phyloP scores from a whole-genome alignment of 352 stramenopile species.

The Thraustochytrium striatum region DNA sequence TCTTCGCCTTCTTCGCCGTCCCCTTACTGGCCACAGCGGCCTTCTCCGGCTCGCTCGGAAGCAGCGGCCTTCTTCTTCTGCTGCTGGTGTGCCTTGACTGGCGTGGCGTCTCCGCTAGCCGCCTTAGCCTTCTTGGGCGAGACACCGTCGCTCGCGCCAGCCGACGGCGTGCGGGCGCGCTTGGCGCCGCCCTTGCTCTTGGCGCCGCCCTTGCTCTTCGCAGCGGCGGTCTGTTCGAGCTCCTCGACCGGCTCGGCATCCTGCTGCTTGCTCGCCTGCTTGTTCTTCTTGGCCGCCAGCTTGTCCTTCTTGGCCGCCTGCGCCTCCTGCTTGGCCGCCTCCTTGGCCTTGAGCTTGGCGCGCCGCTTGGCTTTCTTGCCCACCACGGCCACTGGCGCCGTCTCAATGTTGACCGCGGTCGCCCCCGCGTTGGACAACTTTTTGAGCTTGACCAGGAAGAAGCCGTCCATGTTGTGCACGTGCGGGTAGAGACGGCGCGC shows the following conservation, averaged over 20 bases:
- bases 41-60: too few species aligned
- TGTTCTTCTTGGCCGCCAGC: slow-evolving; percentile 49
- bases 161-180: background rate
- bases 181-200: background rate
- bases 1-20: too few species aligned
- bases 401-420: slow-evolving; percentile 62
- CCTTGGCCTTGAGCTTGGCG: slow-evolving; percentile 70
- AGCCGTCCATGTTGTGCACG: slow-evolving; percentile 99
- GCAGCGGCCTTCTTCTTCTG: too few species aligned
- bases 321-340: slow-evolving; percentile 55
- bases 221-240: background rate
- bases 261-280: slow-evolving; percentile 49
- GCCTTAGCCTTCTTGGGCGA: too few species aligned
- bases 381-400: slow-evolving; percentile 65
- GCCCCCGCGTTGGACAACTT: slow-evolving; percentile 91
- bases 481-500: slow-evolving; percentile 98
- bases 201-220: slow-evolving; percentile 35
- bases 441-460: slow-evolving; percentile 99
- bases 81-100: too few species aligned
- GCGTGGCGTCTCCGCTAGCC: too few species aligned
- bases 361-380: slow-evolving; percentile 65
- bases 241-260: slow-evolving; percentile 24
- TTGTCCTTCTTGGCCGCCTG: slow-evolving; percentile 47
- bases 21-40: too few species aligned
- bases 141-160: background rate